Evolutionary conservation across 73 alveolate species (phyloP).

Genomic region (Paramecium caudatum): DNA sequence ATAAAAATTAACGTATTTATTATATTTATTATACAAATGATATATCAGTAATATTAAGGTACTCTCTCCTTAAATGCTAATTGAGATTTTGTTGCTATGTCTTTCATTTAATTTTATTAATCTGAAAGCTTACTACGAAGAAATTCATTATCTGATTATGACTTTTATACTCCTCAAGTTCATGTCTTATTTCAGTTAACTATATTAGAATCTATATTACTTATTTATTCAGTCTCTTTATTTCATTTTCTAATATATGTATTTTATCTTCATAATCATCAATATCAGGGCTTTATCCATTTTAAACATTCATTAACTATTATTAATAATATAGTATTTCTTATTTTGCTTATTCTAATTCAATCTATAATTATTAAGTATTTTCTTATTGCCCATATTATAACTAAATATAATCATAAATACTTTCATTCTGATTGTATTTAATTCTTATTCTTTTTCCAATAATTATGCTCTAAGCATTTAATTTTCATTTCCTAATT

Average conservation of each 20-base stretch:
- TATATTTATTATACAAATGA: background rate
- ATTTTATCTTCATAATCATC: constrained; percentile 6
- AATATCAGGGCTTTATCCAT: background rate
- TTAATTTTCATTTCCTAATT: constrained; percentile 2
- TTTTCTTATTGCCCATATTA: constrained; percentile 6
- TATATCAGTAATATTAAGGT: constrained; percentile 25
- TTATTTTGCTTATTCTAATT: constrained; percentile 5
- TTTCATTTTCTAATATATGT: background rate
- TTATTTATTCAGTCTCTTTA: background rate
- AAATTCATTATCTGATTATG: constrained; percentile 42
- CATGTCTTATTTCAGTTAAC: constrained; percentile 44
- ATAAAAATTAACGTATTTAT: background rate
- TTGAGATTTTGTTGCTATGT: background rate
- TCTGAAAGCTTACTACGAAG: background rate
- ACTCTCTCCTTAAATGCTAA: background rate
- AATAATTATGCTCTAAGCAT: constrained; percentile 9
- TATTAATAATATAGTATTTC: background rate
- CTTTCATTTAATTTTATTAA: background rate
- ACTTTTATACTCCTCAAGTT: background rate
- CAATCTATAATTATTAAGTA: background rate
- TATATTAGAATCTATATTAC: constrained; percentile 6
- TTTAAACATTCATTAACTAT: background rate
- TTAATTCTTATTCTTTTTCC: constrained; percentile 13
- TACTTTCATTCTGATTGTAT: constrained; percentile 2
- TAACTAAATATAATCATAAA: background rate